A percentile compares a stretch with the other conserved stretches of the same genome.
phyloP scores from a whole-genome alignment of 495 filamentous ascomycete species.

The Parachaetomium inaequale region DNA sequence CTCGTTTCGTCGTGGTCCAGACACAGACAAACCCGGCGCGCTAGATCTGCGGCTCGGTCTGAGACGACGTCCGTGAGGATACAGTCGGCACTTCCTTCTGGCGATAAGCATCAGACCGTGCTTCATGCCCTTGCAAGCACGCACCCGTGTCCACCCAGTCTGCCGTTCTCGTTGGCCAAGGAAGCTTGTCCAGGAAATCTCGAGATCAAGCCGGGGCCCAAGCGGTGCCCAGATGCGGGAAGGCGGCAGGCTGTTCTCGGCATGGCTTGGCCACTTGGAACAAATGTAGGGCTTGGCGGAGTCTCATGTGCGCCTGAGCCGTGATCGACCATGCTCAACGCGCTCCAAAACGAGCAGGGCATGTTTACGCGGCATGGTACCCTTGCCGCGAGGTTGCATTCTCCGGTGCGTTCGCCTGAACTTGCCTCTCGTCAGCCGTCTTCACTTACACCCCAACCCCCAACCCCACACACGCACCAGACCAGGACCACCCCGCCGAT shows the following conservation, averaged over 20 bases:
- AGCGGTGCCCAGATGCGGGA: slow-evolving; percentile 14
- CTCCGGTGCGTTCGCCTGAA: slow-evolving; percentile 24
- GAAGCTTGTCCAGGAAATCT: slow-evolving; percentile 8
- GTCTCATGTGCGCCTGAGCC: slow-evolving; percentile 40
- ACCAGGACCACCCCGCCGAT: not conserved
- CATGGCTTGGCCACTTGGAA: slow-evolving; percentile 26
- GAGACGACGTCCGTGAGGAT: not conserved
- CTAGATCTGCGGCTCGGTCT: slow-evolving; percentile 6
- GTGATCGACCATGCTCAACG: slow-evolving; percentile 14
- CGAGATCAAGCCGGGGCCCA: slow-evolving; percentile 4
- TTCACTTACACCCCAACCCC: not conserved
- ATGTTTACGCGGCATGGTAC: slow-evolving; percentile 1
- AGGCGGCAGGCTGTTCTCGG: slow-evolving; percentile 11
- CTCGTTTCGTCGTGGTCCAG: not conserved
- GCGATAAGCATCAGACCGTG: not conserved
- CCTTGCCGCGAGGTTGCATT: not conserved
- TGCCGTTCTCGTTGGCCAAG: slow-evolving; percentile 12
- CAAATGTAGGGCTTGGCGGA: slow-evolving; percentile 33
- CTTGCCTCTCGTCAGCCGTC: slow-evolving; percentile 15
- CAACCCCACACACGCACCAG: not conserved
- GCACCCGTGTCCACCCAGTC: not conserved
- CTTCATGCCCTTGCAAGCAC: slow-evolving; percentile 8
- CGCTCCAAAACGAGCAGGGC: not conserved
- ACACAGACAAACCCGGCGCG: not conserved
- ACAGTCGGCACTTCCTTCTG: not conserved